Conservation (phyloP, 2,329 filamentous ascomycete genomes). For the Paracoccidioides brasiliensis region DNA sequence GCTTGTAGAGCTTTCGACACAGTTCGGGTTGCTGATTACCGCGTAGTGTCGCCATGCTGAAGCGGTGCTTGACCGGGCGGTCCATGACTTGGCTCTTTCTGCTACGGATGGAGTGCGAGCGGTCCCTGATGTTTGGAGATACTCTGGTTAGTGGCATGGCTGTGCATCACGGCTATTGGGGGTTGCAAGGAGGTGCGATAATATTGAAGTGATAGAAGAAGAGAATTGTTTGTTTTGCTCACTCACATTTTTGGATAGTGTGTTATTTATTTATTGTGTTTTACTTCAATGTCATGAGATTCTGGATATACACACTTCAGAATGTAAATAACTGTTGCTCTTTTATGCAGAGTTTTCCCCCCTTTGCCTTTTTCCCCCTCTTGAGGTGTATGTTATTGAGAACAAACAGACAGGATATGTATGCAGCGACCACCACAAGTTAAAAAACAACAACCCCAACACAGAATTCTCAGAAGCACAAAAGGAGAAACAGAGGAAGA, state of each 20-base stretch:
- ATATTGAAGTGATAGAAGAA: too few species aligned
- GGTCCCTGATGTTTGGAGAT: slow-evolving; percentile 24
- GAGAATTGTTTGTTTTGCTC: background rate
- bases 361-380: background rate
- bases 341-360: background rate
- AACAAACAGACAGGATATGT: background rate
- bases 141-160: background rate
- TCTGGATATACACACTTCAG: background rate
- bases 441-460: too few species aligned
- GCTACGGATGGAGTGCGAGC: slow-evolving; percentile 28
- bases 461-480: background rate
- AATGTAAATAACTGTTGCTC: background rate
- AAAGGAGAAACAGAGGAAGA: background rate
- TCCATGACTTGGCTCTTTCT: slow-evolving; percentile 16
- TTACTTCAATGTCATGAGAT: background rate
- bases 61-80: slow-evolving; percentile 49
- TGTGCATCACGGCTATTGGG: too few species aligned
- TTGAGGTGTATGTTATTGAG: background rate
- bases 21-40: slow-evolving; percentile 77
- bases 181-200: too few species aligned
- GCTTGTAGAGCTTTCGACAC: slow-evolving; percentile 71
- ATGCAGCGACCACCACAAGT: background rate
- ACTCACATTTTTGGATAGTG: background rate
- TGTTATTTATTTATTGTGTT: too few species aligned
- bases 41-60: slow-evolving; percentile 76